Evolutionary conservation across 257 asterid genomes (phyloP).

Genomic region (Ophiorrhiza pumila): DNA sequence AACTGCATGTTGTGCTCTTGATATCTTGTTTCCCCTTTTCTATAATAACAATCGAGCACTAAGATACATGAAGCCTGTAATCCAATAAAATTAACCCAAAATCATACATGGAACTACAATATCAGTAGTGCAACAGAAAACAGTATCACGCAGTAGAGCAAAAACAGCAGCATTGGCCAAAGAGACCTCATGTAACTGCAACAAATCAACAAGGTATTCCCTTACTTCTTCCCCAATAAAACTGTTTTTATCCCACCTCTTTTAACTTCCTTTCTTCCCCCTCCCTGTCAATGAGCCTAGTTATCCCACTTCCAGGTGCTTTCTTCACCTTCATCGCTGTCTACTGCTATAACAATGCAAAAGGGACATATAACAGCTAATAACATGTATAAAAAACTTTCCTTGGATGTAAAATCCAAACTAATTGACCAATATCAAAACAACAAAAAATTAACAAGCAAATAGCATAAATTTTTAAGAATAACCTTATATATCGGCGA

Average conservation of each 20-base stretch:
- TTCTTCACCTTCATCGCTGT: not conserved
- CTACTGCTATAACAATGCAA: not conserved
- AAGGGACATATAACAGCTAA: not conserved
- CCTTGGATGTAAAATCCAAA: not conserved
- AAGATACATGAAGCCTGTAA: not conserved
- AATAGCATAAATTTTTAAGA: slow-evolving; percentile 5
- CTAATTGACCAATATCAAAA: not conserved
- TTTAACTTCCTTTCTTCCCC: not conserved
- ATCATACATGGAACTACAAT: not conserved
- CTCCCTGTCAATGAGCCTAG: not conserved
- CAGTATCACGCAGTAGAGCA: not conserved
- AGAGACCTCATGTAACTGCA: not conserved
- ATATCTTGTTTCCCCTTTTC: not conserved
- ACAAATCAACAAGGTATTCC: not conserved
- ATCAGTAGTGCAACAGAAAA: not conserved
- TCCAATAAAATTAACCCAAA: not conserved
- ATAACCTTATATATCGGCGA: slow-evolving; percentile 79
- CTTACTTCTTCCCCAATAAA: not conserved
- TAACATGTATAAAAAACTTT: not conserved
- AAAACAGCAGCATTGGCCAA: not conserved
- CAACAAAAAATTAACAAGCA: not conserved
- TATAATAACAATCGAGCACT: not conserved
- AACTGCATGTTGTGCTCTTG: not conserved
- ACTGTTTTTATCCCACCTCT: not conserved
- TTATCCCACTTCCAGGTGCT: not conserved